Evolutionary conservation across 805 yeast species (phyloP), one percentile per base, ranked within the genome.

Genomic region (Tetrapisispora fleetii): DNA sequence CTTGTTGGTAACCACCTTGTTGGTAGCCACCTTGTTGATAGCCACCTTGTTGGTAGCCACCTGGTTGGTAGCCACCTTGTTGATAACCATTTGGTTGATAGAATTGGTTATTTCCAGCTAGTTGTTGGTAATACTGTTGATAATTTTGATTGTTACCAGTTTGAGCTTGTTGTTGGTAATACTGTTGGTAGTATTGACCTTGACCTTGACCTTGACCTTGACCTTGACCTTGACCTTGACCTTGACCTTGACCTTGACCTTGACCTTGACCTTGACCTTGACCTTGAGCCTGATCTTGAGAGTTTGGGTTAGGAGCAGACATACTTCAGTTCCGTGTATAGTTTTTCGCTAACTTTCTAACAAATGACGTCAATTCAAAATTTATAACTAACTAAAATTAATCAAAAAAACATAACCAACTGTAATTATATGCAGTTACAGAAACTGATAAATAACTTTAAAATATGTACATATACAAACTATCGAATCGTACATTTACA

Each of bases 81-180:
- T 52, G 51, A 18, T 48, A 18, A 27, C 33, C 36, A 40, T 55
- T 62, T 48, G 66, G 67, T 21, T 67, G 50, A 49, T 59, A 71
- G 27, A 22, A 38, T 30, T 33, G 40, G 13, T 14, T 14, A 32
- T 32, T 32, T 32, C 14, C 35, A 32, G 39, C 46, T 17, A 19
- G 43, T 40, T 45, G 48, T 37, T 52, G 50, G 35, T 48, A 28
- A 37, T 39, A 43, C 17, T 48, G 40, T 48, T 48, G 50, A 41
- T 43, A 48, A 17, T 43, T 35, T 50, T 63, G 67, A 49, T 64
- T 65, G 52, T 62, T 62, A 44, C 45, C 47, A 47, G 67, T 68
- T 47, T 74, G 75, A 40, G 57, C 63, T 47, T 67, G 67, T 21
- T 67, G 50, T 50, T 59, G 71, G 38, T 62, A 37, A 39, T 33